phyloP scores from a whole-genome alignment of 2,329 filamentous ascomycete species.

The Ascochyta viciae-villosae region DNA sequence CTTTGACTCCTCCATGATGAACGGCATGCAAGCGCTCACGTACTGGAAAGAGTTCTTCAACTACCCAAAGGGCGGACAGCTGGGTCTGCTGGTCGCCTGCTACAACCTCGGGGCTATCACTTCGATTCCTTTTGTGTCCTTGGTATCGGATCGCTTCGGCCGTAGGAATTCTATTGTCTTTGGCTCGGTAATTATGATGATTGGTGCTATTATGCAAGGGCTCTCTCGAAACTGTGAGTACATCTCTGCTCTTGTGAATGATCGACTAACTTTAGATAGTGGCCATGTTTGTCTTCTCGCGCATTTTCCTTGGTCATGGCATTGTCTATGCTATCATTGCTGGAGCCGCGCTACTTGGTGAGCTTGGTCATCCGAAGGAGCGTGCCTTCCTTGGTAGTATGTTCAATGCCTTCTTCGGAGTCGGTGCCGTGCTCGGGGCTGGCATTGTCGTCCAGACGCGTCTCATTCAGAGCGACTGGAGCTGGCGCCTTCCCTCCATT shows the following conservation, averaged over 20 bases:
- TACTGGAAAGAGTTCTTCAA: conserved; percentile 58
- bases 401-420: conserved; percentile 73
- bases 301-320: conserved; percentile 71
- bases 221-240: conserved; percentile 52
- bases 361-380: conserved; percentile 73
- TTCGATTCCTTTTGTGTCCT: conserved; percentile 64
- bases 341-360: conserved; percentile 69
- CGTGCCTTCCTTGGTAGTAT: conserved; percentile 70
- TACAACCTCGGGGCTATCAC: conserved; percentile 67
- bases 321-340: conserved; percentile 70
- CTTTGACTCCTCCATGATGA: conserved; percentile 62
- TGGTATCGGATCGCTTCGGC: conserved; percentile 63
- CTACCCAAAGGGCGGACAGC: conserved; percentile 54
- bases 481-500: conserved; percentile 71
- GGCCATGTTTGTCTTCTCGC: conserved; percentile 63
- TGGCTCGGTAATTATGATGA: conserved; percentile 62
- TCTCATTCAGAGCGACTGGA: conserved; percentile 66
- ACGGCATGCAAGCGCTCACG: conserved; percentile 39
- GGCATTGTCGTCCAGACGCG: conserved; percentile 70
- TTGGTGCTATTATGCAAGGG: conserved; percentile 65
- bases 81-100: conserved; percentile 64
- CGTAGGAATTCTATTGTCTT: conserved; percentile 64
- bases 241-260: not conserved
- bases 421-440: conserved; percentile 63
- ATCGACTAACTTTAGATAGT: conserved; percentile 22